Base-by-base conservation (phyloP, 2,329 filamentous ascomycete genomes). In the Aspergillus fijiensis region DNA sequence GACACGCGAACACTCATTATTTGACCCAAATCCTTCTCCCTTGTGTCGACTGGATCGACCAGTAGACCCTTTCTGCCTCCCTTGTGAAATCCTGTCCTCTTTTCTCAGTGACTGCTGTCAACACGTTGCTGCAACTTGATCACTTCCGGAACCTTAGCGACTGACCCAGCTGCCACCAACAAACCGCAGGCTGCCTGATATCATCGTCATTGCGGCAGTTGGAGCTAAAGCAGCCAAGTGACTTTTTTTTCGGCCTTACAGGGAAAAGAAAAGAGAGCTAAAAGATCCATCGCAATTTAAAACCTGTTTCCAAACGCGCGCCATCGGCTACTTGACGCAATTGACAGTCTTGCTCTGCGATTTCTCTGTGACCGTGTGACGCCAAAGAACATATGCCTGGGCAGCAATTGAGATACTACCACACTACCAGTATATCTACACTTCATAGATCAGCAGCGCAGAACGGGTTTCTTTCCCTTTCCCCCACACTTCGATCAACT, bases 1-100 rank as follows among this genome's bases (percentile, higher is more conserved):
- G 53, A 50, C 57, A 56, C 56, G 45, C 53, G 49, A 56, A 35
- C 35, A 33, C 25, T 58, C 48, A 52, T 59, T 54, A 58, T 56
- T 56, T 60, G 51, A 59, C 49, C 55, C 51, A 53, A 53, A 25
- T 33, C 51, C 21, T 51, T 45, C 48, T n/a, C 47, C 49, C 55
- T 57, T 51, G 55, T 57, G 49, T 51, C 42, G 49, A 23, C 33
- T 29, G 31, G 31, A 51, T 27, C 55, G 42, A 51, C 48, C 19
- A 39, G 55, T 49, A 50, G 39, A 49, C 55, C 48, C 45, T 42
- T 31, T 21, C 16, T 14, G 16, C 25, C 48, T 45, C 35, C 6
- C 27, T 31, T 21, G 27, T 35, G 55, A 45, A 45, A n/a, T 57
- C 47, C 29, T 14, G 35, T 57, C 21, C 27, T 21, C 33, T 23